A percentile compares a stretch with the other conserved stretches of the same genome.
Conservation (phyloP, 495 filamentous ascomycete species). For the Aspergillus nidulans region DNA sequence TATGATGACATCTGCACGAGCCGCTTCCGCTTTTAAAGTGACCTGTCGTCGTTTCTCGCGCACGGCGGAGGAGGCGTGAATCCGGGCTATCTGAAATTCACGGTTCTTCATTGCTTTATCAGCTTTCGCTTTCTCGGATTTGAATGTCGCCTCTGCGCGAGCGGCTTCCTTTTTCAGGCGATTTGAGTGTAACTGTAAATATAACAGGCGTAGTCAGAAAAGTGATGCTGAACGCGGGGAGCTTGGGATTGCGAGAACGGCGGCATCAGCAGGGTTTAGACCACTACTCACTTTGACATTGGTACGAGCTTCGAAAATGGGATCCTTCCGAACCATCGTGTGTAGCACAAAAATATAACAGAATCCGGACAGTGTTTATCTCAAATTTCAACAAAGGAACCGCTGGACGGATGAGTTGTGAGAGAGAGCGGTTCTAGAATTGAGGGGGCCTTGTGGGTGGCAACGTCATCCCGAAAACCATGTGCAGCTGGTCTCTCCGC, state of each 20-base stretch:
- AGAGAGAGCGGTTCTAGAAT: constrained; percentile 9
- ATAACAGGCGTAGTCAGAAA: not conserved
- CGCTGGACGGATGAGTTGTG: constrained; percentile 3
- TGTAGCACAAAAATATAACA: not conserved
- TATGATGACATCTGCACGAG: constrained; percentile 47
- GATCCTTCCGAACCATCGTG: constrained; percentile 46
- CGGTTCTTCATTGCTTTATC: constrained; percentile 47
- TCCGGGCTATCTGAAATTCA: constrained; percentile 48
- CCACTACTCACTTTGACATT: constrained; percentile 41
- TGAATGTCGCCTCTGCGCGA: constrained; percentile 44
- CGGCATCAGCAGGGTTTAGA: not conserved
- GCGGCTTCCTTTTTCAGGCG: constrained; percentile 45
- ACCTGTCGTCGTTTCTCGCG: constrained; percentile 46
- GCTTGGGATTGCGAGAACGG: not conserved
- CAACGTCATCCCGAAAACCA: constrained; percentile 22
- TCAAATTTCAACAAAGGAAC: not conserved
- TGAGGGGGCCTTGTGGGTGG: constrained; percentile 13
- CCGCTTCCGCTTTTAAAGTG: constrained; percentile 41
- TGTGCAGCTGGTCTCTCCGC: not conserved
- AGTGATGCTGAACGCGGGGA: not conserved
- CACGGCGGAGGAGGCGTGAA: constrained; percentile 45
- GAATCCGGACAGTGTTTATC: not conserved
- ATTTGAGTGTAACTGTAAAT: constrained; percentile 40
- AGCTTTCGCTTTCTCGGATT: constrained; percentile 46
- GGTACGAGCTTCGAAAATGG: constrained; percentile 48